phyloP scores from a whole-genome alignment of 2,329 filamentous ascomycete species.

The Beauveria caledonica region DNA sequence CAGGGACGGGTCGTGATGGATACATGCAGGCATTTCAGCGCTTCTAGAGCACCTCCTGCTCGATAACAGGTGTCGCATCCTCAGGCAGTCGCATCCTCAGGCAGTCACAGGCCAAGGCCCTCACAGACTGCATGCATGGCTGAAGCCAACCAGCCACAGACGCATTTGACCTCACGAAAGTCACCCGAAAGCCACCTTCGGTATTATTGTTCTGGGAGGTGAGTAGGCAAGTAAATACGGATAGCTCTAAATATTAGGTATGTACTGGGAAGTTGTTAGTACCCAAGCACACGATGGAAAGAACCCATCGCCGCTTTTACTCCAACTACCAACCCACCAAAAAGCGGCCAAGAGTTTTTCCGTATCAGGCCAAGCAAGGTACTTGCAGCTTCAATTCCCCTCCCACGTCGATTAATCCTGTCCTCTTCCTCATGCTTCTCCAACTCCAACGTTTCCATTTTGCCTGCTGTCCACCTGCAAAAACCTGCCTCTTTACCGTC shows the following conservation, averaged over 20 bases:
- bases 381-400: background rate
- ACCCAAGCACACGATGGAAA: no score
- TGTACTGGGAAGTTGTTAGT: no score
- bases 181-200: background rate
- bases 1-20: no score
- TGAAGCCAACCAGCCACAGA: background rate
- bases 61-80: background rate
- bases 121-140: background rate
- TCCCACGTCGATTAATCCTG: background rate
- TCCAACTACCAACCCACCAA: no score
- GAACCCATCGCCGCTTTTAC: no score
- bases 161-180: background rate
- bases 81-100: background rate
- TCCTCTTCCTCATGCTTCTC: background rate
- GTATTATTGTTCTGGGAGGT: no score
- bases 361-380: background rate
- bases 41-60: background rate
- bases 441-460: background rate
- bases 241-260: no score
- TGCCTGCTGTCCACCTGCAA: background rate
- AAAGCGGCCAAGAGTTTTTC: no score
- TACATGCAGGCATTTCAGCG: no score
- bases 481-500: background rate
- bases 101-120: background rate
- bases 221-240: no score